Percentiles rank a stretch among this genome's conserved stretches.
Evolutionary conservation across 345 rosid species (phyloP).

Genomic region (Eucalyptus rudis): DNA sequence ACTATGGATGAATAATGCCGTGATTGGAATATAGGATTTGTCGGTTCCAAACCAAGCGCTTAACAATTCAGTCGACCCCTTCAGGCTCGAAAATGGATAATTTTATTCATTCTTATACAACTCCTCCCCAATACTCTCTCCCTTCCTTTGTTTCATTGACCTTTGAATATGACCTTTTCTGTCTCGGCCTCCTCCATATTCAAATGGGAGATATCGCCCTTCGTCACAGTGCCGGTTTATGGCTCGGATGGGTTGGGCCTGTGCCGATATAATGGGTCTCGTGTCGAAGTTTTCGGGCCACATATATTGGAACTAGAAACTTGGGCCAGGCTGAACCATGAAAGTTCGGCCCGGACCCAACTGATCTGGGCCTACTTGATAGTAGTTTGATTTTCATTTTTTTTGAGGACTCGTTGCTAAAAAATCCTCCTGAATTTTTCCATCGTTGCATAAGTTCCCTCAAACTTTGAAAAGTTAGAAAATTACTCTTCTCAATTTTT

Average conservation of each 20-base stretch:
- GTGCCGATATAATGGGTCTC: background rate
- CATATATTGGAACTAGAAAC: background rate
- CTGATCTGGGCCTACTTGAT: background rate
- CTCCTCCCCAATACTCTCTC: background rate
- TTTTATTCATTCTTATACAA: background rate
- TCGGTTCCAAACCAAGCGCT: background rate
- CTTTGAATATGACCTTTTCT: background rate
- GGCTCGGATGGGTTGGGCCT: background rate
- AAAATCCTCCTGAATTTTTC: background rate
- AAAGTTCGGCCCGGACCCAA: background rate
- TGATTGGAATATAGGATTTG: background rate
- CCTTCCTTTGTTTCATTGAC: background rate
- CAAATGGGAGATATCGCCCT: background rate
- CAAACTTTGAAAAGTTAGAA: background rate
- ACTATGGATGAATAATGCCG: rapidly evolving
- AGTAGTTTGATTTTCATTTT: background rate
- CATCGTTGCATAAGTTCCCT: background rate
- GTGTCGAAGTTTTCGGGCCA: background rate
- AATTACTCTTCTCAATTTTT: background rate
- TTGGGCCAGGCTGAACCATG: background rate
- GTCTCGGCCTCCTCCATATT: background rate
- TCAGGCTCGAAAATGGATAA: background rate
- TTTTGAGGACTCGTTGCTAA: background rate
- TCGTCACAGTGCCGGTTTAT: background rate
- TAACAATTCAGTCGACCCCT: background rate